Base-by-base conservation (phyloP, 2,329 filamentous ascomycete species). In the Ceratocystis destructans region DNA sequence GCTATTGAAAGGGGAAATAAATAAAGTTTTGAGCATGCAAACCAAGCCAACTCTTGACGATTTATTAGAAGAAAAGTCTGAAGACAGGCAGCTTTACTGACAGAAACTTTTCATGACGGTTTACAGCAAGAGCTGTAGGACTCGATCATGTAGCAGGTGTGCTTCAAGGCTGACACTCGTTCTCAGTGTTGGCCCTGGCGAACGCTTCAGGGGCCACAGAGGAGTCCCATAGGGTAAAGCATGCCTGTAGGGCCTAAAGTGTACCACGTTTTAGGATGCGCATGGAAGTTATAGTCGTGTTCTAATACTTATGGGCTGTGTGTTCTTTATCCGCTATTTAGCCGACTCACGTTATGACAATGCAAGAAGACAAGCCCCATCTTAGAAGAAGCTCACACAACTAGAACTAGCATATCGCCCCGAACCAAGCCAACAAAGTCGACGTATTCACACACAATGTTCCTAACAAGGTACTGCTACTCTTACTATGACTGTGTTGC, bases 141-240 rank as follows among this genome's bases (percentile, higher is more conserved):
- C 48, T 53, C 48, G 48, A 53, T 53, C 20, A 28, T 4, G 48
- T 28, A 53, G 48, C 15, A 25, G 8, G 48, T 25, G 48, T 25
- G 31, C 61, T 46, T 22, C 61, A 63, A 63, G 44, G 61, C 61
- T 63, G 61, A 63, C 44, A 45, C 25, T 41, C 37, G 10, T 12
- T 63, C 33, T 28, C 28, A 59, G 17, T 59, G 37, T 59, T 59
- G 55, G 28, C 10, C 15, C 22, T 50, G 5, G 17, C 22, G 17
- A 7, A 33, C 28, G 37, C 12, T 33, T 28, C 28, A 59, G 55
- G 55, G 55, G 55, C 55, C 22, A 17, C 48, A 55, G 50, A 22
- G 1, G 20, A 22, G 20, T 3, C 3, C 3, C 3, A 25, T 28
- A 12, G 3, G 12, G 50, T 15, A 31, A 3, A 55, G 17, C 10